phyloP scores from a whole-genome alignment of 352 stramenopile species.

The Phytophthora niederhauseri region DNA sequence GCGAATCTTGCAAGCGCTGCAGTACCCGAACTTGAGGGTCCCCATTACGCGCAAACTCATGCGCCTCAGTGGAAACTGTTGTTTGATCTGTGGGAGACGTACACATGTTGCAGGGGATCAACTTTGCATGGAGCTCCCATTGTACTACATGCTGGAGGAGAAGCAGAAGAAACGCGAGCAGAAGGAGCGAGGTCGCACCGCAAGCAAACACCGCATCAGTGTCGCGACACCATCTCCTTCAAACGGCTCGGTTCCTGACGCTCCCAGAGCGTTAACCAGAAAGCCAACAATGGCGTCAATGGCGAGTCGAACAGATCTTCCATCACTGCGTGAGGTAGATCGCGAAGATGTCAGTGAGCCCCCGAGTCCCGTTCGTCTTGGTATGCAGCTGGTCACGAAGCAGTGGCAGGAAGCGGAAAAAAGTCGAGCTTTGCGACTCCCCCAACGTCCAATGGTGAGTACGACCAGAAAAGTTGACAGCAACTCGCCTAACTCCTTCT shows the following conservation, averaged over 20 bases:
- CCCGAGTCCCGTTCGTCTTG: constrained; percentile 40
- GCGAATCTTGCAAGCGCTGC: constrained; percentile 68
- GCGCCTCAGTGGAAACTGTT: constrained; percentile 80
- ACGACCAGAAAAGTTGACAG: not conserved
- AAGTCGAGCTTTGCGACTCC: constrained; percentile 34
- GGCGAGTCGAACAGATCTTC: constrained; percentile 26
- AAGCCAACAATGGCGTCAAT: constrained; percentile 10
- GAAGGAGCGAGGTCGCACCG: constrained; percentile 41
- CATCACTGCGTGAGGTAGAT: constrained; percentile 33
- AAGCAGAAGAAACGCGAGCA: constrained; percentile 58
- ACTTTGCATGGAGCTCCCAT: constrained; percentile 77
- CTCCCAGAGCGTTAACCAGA: constrained; percentile 4
- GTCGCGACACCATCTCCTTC: constrained; percentile 25
- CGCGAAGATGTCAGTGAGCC: constrained; percentile 15
- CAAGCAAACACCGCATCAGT: constrained; percentile 63
- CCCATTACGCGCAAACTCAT: constrained; percentile 87
- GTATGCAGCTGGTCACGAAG: constrained; percentile 48
- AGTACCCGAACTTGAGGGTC: constrained; percentile 71
- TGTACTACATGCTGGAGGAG: constrained; percentile 73
- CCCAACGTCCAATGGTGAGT: constrained; percentile 40
- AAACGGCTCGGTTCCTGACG: constrained; percentile 1
- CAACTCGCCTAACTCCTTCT: constrained; percentile 2
- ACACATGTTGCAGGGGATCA: constrained; percentile 80
- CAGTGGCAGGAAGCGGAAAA: constrained; percentile 67
- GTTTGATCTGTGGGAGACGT: constrained; percentile 71